Evolutionary conservation across 306 rosid genomes (phyloP).

Genomic region (Arachis hypogaea): DNA sequence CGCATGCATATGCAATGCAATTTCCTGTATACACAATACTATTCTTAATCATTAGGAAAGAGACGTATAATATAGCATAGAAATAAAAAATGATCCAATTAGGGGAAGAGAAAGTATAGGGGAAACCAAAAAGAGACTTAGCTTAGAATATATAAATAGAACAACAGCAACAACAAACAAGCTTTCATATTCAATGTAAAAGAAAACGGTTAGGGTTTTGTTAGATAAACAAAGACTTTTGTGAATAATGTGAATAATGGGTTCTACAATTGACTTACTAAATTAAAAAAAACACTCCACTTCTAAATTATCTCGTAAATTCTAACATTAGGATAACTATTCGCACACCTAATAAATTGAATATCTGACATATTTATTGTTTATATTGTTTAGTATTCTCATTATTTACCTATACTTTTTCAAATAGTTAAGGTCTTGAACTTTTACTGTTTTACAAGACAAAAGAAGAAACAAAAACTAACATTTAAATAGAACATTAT

Average conservation of each 20-base stretch:
- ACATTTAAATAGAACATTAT: neutral
- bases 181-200: conserved; percentile 26
- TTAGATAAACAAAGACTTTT: too few species aligned
- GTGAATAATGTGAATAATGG: too few species aligned
- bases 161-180: neutral
- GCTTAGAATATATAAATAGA: neutral
- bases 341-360: too few species aligned
- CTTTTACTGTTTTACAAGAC: neutral
- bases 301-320: too few species aligned
- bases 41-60: conserved; percentile 31
- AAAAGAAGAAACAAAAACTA: neutral
- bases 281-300: too few species aligned
- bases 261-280: too few species aligned
- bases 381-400: too few species aligned
- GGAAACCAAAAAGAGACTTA: conserved; percentile 25
- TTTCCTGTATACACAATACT: conserved; percentile 16
- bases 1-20: conserved; percentile 32
- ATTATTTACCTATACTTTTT: too few species aligned
- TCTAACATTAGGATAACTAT: too few species aligned
- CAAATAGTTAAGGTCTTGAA: too few species aligned
- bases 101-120: neutral
- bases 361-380: too few species aligned
- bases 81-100: neutral
- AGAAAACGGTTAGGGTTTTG: neutral
- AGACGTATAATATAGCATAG: neutral